Evolutionary conservation across 2,329 filamentous ascomycete genomes (phyloP).

Genomic region (Gaeumannomyces tritici): DNA sequence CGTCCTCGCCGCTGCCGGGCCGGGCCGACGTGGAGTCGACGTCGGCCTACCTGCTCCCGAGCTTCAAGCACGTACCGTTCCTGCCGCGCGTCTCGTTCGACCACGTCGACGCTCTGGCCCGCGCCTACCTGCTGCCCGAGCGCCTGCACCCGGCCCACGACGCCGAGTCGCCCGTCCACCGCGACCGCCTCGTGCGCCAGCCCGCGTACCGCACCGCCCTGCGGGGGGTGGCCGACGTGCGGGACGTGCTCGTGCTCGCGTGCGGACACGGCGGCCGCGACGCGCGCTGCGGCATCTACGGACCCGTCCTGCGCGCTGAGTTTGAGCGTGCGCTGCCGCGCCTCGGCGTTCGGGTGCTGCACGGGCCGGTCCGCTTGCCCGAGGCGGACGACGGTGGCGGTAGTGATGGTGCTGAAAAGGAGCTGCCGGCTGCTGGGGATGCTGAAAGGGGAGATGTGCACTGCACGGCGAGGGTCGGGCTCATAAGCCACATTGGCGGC

Average conservation of each 20-base stretch:
- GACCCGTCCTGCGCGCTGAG: conserved; percentile 60
- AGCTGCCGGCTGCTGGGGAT: conserved; percentile 1
- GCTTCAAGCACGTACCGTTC: conserved; percentile 69
- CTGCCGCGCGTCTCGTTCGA: conserved; percentile 54
- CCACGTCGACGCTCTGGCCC: conserved; percentile 46
- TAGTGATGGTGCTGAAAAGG: neutral
- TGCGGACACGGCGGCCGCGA: conserved; percentile 84
- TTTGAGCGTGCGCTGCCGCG: conserved; percentile 53
- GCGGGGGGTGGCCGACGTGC: conserved; percentile 47
- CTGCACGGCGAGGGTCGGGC: conserved; percentile 48
- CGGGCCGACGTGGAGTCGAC: conserved; percentile 39
- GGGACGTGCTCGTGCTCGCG: conserved; percentile 68
- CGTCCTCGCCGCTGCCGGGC: conserved; percentile 36
- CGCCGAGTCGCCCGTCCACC: conserved; percentile 46
- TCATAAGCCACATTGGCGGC: conserved; percentile 73
- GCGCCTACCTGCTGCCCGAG: conserved; percentile 56
- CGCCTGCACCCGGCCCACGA: conserved; percentile 54
- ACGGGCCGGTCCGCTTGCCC: conserved; percentile 32
- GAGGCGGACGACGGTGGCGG: conserved; percentile 18
- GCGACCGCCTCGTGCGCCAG: conserved; percentile 40
- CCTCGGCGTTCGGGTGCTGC: conserved; percentile 38
- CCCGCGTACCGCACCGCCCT: conserved; percentile 42
- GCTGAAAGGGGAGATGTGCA: conserved; percentile 2
- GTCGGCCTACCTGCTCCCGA: conserved; percentile 70
- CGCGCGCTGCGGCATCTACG: conserved; percentile 69